Percentiles rank a stretch among this genome's conserved stretches.
Evolutionary conservation across 1,284 basidiomycete species (phyloP).

Genomic region (Wolfiporia cocos): DNA sequence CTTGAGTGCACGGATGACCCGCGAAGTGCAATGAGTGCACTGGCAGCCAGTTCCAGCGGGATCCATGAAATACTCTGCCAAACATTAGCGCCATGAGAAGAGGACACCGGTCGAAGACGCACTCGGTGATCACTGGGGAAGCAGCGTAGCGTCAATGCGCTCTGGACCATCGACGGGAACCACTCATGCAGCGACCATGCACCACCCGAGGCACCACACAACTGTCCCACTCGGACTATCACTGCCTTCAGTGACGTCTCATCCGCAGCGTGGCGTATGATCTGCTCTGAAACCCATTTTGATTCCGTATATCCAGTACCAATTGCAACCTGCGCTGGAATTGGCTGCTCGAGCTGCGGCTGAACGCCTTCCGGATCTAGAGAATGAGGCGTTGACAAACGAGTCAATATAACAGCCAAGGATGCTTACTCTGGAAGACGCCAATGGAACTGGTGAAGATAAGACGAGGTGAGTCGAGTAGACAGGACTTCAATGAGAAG

Average conservation of each 20-base stretch:
- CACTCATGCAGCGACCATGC: slow-evolving; percentile 39
- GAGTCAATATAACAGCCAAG: not conserved
- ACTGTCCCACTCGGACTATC: slow-evolving; percentile 37
- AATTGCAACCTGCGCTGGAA: slow-evolving; percentile 17
- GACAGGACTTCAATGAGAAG: slow-evolving; percentile 21
- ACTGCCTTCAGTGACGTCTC: slow-evolving; percentile 20
- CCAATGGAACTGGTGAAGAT: slow-evolving; percentile 28
- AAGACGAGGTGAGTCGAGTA: slow-evolving; percentile 16
- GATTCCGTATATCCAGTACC: slow-evolving; percentile 33
- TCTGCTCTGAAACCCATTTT: slow-evolving; percentile 34
- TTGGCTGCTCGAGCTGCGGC: slow-evolving; percentile 7
- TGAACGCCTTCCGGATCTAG: not conserved
- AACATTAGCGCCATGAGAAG: not conserved
- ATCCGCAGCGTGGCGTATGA: slow-evolving; percentile 15
- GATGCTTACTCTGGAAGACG: slow-evolving; percentile 16
- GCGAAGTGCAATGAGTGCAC: slow-evolving; percentile 18
- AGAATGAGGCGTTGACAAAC: not conserved
- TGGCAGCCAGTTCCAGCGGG: slow-evolving; percentile 16
- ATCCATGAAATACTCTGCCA: slow-evolving; percentile 19
- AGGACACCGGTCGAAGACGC: not conserved
- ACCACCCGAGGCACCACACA: slow-evolving; percentile 33
- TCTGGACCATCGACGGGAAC: slow-evolving; percentile 36
- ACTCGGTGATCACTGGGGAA: slow-evolving; percentile 22
- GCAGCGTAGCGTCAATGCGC: slow-evolving; percentile 19
- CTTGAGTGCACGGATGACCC: slow-evolving; percentile 9